Evolutionary conservation across 2,329 filamentous ascomycete species (phyloP).

Genomic region (Cadophora malorum): DNA sequence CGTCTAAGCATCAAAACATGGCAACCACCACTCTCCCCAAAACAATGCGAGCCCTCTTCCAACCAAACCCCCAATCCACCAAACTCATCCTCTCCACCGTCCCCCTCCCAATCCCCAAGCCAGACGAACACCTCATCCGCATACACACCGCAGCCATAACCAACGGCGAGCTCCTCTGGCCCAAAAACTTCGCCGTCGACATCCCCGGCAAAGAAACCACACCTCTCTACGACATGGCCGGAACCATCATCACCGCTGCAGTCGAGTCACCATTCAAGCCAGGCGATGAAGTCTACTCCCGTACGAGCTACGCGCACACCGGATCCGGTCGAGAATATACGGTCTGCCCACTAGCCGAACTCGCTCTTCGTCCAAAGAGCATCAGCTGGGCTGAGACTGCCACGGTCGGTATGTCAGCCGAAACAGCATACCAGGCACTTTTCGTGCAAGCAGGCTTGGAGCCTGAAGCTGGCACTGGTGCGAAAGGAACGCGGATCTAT

Average conservation of each 20-base stretch:
- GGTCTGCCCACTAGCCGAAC: constrained; percentile 46
- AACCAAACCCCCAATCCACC: constrained; percentile 15
- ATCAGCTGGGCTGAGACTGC: constrained; percentile 48
- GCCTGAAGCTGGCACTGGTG: constrained; percentile 31
- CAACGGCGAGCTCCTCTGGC: constrained; percentile 53
- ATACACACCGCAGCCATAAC: constrained; percentile 48
- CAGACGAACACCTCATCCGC: constrained; percentile 49
- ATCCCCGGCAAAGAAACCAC: constrained; percentile 31
- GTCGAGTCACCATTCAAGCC: constrained; percentile 47
- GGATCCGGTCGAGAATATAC: constrained; percentile 50
- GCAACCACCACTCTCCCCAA: constrained; percentile 9
- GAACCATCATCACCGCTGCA: constrained; percentile 48
- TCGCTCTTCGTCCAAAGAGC: constrained; percentile 47
- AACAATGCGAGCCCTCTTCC: constrained; percentile 21
- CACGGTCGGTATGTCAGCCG: constrained; percentile 48
- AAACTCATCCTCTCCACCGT: constrained; percentile 9
- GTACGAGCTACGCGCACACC: constrained; percentile 46
- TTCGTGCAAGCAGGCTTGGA: constrained; percentile 48
- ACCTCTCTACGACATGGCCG: constrained; percentile 50
- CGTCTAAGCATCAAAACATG: not conserved
- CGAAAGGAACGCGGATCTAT: constrained; percentile 49
- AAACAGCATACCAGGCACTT: constrained; percentile 53
- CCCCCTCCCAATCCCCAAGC: constrained; percentile 10
- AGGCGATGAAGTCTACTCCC: constrained; percentile 50
- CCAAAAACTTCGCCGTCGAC: constrained; percentile 42